Evolutionary conservation across 2,329 filamentous ascomycete genomes (phyloP), one percentile per base, ranked within the genome.

Genomic region (Apiospora pterosperma): DNA sequence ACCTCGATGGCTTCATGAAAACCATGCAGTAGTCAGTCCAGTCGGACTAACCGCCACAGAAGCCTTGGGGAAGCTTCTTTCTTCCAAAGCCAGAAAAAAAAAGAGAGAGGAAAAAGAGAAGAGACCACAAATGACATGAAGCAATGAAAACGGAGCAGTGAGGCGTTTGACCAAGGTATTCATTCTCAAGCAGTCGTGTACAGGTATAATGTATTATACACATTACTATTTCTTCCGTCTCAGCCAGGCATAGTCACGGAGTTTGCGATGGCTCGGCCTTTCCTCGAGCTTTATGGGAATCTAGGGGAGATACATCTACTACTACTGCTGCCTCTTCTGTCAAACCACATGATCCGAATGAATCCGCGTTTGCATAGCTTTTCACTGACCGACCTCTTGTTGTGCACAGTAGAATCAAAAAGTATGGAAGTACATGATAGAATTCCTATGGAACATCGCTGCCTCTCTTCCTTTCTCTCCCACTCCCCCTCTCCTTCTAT

Each of bases 1-100:
- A 98, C 76, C 81, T 99, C 70, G 93, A 97, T 73, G 94, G 92
- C 4, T 99, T 98, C 81, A 85, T 99, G 81, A 94, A 93, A 77
- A 96, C 88, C 70, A 97, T 99, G 92, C 67, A 70, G 59, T 72
- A n/a, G n/a, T 16, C 11, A 41, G 14, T 12, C 38, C 6, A 19
- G 38, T 4, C 14, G 38, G 38, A 39, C 3, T 39, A 39, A 16
- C 14, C 14, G 38, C 10, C 38, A 19, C n/a, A n/a, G n/a, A 19
- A 39, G 5, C 4, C 5, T 41, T n/a, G 38, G 16, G 38, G 38
- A 19, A n/a, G 38, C n/a, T 6, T 7, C 6, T 41, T 41, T 41
- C n/a, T n/a, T 6, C 16, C 19, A 4, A n/a, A n/a, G 38, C n/a
- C n/a, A n/a, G n/a, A n/a, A n/a, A n/a, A n/a, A n/a, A n/a, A n/a